These are phyloP conservation scores for Colletotrichum siamense DNA, from an alignment of 2,329 filamentous ascomycete genomes.

Conservation along the genomic window DNA sequence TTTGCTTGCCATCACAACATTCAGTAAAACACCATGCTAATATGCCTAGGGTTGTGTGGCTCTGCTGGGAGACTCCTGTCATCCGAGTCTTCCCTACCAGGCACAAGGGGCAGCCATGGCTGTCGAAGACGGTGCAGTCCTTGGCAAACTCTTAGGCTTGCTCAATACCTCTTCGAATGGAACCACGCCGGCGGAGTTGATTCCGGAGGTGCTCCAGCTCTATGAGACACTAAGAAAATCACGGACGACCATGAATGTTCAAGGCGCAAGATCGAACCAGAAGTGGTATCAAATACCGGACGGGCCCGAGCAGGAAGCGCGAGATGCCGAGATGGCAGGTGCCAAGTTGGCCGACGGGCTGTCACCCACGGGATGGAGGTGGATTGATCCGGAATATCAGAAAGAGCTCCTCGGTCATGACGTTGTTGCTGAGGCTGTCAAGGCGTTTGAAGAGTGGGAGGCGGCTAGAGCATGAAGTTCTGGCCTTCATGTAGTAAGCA, in stretches of 20 bases:
- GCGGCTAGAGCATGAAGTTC: not conserved
- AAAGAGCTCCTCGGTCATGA: not conserved
- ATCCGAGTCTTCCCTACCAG: conserved; percentile 28
- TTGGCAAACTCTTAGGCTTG: conserved; percentile 31
- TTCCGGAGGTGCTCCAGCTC: not conserved
- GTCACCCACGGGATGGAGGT: not conserved
- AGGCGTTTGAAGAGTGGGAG: not conserved
- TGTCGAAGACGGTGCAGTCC: conserved; percentile 28
- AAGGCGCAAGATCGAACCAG: not conserved
- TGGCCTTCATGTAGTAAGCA: not conserved
- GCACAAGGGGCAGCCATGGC: conserved; percentile 30
- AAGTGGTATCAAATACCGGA: conserved; percentile 15
- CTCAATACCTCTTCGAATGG: not conserved
- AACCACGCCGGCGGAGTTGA: not conserved
- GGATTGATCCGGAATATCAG: not conserved
- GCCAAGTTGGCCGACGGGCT: not conserved
- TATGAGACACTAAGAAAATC: not conserved
- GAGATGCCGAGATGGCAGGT: conserved; percentile 5
- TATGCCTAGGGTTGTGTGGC: conserved; percentile 4
- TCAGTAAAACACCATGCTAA: not conserved
- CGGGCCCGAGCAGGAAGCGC: conserved; percentile 2
- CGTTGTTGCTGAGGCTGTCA: not conserved
- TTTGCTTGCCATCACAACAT: not conserved
- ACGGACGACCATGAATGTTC: not conserved
- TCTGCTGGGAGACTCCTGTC: conserved; percentile 20